Evolutionary conservation across 805 yeast genomes (phyloP).

Genomic region (Ogataea glucozyma): DNA sequence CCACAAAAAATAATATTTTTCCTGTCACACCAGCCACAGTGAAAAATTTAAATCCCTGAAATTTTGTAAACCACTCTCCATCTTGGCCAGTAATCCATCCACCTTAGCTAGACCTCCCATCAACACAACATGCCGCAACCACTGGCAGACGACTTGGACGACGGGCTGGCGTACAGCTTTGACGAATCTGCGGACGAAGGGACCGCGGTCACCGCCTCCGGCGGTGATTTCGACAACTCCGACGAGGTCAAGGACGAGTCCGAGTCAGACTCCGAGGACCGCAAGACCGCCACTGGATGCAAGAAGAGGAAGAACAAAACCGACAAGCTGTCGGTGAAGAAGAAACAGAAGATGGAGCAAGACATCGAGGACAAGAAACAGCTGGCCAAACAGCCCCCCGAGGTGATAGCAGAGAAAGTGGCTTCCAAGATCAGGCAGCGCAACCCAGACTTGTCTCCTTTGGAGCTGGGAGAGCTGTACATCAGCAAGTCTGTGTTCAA

Average conservation of each 20-base stretch:
- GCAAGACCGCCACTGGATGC: slow-evolving; percentile 5
- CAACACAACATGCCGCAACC: neutral
- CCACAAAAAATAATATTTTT: neutral
- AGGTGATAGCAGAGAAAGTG: slow-evolving; percentile 65
- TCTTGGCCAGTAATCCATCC: no score
- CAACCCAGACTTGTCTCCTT: slow-evolving; percentile 66
- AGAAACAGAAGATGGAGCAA: slow-evolving; percentile 64
- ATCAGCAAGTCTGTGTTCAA: slow-evolving; percentile 55
- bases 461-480: slow-evolving; percentile 71
- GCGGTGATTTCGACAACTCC: neutral
- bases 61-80: no score
- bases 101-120: neutral
- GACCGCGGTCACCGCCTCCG: neutral
- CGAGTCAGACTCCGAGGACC: slow-evolving; percentile 17
- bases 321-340: slow-evolving; percentile 60
- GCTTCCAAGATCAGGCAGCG: slow-evolving; percentile 59
- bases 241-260: slow-evolving; percentile 24
- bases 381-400: slow-evolving; percentile 57
- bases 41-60: neutral
- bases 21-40: neutral
- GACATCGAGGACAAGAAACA: slow-evolving; percentile 58
- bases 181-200: slow-evolving; percentile 43
- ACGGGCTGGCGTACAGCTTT: slow-evolving; percentile 45
- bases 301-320: slow-evolving; percentile 32
- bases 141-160: slow-evolving; percentile 46